Conservation (phyloP, 768 basidiomycete genomes). For the Cubamyces lactineus region DNA sequence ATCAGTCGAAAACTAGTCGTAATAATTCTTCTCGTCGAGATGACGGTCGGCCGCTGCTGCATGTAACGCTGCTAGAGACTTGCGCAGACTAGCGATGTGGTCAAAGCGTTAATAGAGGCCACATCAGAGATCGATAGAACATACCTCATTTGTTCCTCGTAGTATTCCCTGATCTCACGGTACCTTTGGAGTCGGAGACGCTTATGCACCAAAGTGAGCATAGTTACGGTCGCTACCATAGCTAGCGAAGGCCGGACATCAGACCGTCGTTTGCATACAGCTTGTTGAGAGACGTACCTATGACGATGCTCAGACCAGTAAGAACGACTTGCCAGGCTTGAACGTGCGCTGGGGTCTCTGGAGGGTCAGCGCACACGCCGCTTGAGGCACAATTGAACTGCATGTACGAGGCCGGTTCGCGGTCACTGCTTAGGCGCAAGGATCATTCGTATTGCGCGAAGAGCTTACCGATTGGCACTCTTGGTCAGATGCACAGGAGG, state of each 20-base stretch:
- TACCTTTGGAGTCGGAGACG: conserved; percentile 43
- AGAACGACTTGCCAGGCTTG: conserved; percentile 49
- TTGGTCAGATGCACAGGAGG: conserved; percentile 51
- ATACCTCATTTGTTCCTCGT: conserved; percentile 48
- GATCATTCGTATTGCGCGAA: neutral
- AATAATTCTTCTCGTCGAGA: neutral
- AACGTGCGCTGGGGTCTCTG: conserved; percentile 43
- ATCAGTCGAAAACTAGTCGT: neutral
- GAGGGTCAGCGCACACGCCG: conserved; percentile 38
- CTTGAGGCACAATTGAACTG: conserved; percentile 38
- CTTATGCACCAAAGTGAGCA: conserved; percentile 46
- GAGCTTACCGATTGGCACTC: conserved; percentile 52
- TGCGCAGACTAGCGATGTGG: conserved; percentile 17
- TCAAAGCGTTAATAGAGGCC: no score
- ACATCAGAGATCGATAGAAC: neutral
- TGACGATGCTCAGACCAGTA: conserved; percentile 41
- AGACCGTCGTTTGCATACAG: neutral
- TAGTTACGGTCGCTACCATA: conserved; percentile 41
- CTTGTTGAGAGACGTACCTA: conserved; percentile 36
- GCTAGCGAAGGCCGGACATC: conserved; percentile 31
- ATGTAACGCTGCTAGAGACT: conserved; percentile 25
- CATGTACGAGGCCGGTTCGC: neutral
- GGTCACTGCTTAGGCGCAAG: neutral
- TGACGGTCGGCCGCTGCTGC: conserved; percentile 24
- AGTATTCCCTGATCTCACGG: conserved; percentile 50